Evolutionary conservation across 352 stramenopile genomes (phyloP), one percentile per base, ranked within the genome.

Genomic region (Globisporangium paddicum): DNA sequence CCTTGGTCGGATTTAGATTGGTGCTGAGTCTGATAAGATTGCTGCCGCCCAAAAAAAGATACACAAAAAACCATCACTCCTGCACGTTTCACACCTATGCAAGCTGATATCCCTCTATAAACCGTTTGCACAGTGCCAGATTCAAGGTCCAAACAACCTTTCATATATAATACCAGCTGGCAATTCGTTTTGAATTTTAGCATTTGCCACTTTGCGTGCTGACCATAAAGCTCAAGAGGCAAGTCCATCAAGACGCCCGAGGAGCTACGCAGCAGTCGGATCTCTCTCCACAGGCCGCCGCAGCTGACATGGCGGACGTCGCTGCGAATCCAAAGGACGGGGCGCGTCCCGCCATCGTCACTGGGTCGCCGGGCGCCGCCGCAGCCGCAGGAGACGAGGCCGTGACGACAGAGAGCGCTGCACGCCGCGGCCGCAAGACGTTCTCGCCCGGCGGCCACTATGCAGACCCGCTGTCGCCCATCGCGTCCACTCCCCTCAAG

Each of bases 401-500:
- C 42, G 28, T 42, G 62, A 55, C 28, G 52, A 32, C 52, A 68
- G 21, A 28, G 49, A 25, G 62, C 35, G 47, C 13, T 30, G 28
- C 18, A 23, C 41, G 55, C 51, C 38, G 45, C 34, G n/a, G 47
- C 25, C 37, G 37, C 34, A 57, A 71, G 60, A 60, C 38, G 30
- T 52, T 48, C 23, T 62, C 56, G 35, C 56, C 56, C 25, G 60
- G 46, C 19, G 84, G 84, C 4, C 73, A 90, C 68, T 95, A 95
- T 48, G 82, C 81, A 1, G 82, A 95, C 62, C 82, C 81, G 26
- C 67, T 78, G 46, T 95, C 85, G 21, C 85, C 85, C 34, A 95
- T 95, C 58, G 82, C 85, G 34, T 95, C 85, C 10, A 93, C 85
- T 53, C 85, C 85, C 21, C 75, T 95, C 67, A 93, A 95, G 75